Base-by-base conservation (phyloP, 805 yeast species). In the Diddensiella transvaalensis region DNA sequence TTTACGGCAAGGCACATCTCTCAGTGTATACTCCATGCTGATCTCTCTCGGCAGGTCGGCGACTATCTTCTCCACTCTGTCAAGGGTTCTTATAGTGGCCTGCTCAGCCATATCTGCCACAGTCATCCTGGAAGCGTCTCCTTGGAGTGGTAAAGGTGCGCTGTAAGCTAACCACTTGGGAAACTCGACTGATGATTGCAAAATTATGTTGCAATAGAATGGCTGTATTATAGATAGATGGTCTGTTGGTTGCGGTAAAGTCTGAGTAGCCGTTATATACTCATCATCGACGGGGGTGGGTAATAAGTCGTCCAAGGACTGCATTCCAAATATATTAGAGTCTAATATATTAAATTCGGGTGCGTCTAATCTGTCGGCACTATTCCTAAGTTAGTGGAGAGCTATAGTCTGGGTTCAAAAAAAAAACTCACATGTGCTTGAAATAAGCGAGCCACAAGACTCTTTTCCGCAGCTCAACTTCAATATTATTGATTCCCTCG, bases 241-340 rank as follows among this genome's bases (percentile, higher is more conserved):
- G 60, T 69, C 78, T 52, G 72, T 77, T 66, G 67, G 66, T 56
- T 58, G 79, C 63, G 56, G 64, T 11, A 69, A 50, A 50, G 80
- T 79, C 0, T 78, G 80, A 5, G 67, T 70, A 24, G 77, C 75
- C 0, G 90, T 85, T 44, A 87, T 82, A 58, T 82, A 83, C 57
- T 87, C 93, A 65, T 87, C 96, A 59, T 87, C 95, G 22, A 87
- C 68, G 59, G 86, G 95, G 21, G 76, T 67, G 1, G 96, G 96
- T 51, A 87, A 15, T 13, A 49, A 39, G 4, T 46, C 26, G 15
- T 36, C 32, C 5, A 40, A 42, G 24, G 45, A 46, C 15, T 15
- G 13, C 4, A 49, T 42, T 10, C 46, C 45, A 4, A 41, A 6
- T 11, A 17, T 18, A 23, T 46, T 49, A 10, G 43, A 22, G 10